These are phyloP conservation scores for Phanerodontia chrysosporium DNA, from an alignment of 768 basidiomycete genomes.

Conservation along the genomic window DNA sequence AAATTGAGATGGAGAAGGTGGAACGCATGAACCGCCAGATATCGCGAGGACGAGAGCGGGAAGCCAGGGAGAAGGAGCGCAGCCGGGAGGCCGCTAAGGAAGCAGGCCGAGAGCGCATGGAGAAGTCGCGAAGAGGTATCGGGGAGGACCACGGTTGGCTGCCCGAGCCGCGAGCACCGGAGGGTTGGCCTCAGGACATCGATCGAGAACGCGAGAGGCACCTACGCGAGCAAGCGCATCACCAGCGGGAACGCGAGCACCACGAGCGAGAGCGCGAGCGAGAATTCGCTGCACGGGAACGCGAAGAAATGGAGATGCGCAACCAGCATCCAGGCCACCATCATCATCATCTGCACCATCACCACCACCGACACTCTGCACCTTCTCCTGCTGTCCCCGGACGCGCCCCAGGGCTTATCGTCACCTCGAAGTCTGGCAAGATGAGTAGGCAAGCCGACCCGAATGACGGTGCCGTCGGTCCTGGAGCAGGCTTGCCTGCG, in stretches of 20 bases:
- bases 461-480: constrained; percentile 1
- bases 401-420: background rate
- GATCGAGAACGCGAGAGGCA: constrained; percentile 3
- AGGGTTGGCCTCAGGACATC: background rate
- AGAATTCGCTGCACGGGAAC: background rate
- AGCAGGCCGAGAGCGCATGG: constrained; percentile 3
- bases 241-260: constrained; percentile 24
- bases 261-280: background rate
- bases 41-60: constrained; percentile 12
- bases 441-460: background rate
- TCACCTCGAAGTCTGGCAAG: constrained; percentile 9
- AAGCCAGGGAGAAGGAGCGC: constrained; percentile 11
- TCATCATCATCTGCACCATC: constrained; percentile 20
- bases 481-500: constrained; percentile 4
- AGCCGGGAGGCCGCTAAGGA: constrained; percentile 8
- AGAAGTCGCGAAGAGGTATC: background rate
- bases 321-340: constrained; percentile 7
- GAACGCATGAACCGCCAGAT: background rate
- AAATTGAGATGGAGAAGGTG: background rate
- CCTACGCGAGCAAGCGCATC: constrained; percentile 1
- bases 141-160: constrained; percentile 13
- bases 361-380: constrained; percentile 20
- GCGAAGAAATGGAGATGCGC: constrained; percentile 19
- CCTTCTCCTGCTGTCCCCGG: constrained; percentile 6
- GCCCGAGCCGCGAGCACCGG: constrained; percentile 5